Conservation (phyloP, 345 rosid genomes). For the Pseudoturritis turrita region DNA sequence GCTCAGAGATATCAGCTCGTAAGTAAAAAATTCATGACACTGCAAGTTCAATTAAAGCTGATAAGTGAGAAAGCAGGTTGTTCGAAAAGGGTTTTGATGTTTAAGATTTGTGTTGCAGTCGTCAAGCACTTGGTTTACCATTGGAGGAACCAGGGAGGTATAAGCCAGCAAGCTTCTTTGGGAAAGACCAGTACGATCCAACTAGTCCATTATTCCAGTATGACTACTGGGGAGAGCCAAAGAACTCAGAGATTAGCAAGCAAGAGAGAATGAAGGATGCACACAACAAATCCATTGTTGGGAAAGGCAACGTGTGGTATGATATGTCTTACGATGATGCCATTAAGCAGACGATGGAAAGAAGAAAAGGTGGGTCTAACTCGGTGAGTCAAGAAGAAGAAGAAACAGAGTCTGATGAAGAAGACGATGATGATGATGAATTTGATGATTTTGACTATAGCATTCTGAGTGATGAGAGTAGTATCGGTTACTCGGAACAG, state of each 20-base stretch:
- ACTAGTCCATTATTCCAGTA: constrained; percentile 69
- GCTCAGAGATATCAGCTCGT: constrained; percentile 93
- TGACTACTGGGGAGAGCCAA: constrained; percentile 96
- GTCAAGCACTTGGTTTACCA: constrained; percentile 83
- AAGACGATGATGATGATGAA: constrained; percentile 42
- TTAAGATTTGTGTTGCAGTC: constrained; percentile 38
- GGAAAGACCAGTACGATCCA: constrained; percentile 88
- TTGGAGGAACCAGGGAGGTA: constrained; percentile 94
- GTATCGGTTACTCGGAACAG: constrained; percentile 40
- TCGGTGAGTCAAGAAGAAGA: constrained; percentile 29
- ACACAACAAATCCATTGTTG: constrained; percentile 82
- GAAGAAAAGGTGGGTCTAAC: constrained; percentile 50
- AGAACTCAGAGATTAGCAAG: constrained; percentile 83
- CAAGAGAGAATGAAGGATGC: constrained; percentile 65
- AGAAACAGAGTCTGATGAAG: constrained; percentile 24
- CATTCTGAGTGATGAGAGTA: constrained; percentile 49
- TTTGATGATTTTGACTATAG: constrained; percentile 69
- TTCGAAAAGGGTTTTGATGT: not conserved
- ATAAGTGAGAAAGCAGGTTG: not conserved
- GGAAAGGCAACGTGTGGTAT: constrained; percentile 76
- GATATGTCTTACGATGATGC: constrained; percentile 79
- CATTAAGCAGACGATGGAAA: constrained; percentile 52
- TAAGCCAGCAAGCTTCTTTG: constrained; percentile 69
- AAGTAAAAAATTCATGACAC: not conserved
- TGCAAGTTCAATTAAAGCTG: not conserved